Evolutionary conservation across 768 basidiomycete species (phyloP), one percentile per base, ranked within the genome.

Genomic region (Trametes sanguinea): DNA sequence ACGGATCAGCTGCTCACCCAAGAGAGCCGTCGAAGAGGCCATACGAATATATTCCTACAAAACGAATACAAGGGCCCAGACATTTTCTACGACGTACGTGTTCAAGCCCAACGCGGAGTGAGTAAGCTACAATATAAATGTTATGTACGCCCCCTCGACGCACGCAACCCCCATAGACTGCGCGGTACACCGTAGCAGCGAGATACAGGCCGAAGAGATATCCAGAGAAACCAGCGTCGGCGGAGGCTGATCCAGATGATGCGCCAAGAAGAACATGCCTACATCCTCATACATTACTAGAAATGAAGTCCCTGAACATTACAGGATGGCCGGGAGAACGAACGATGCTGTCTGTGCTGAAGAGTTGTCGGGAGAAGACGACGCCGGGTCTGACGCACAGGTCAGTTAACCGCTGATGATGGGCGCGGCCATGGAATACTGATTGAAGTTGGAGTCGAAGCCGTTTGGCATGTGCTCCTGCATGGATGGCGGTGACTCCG

Each of bases 401-500:
- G 35, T 62, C 44, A 22, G 22, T 22, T 22, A 62, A 11, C 61
- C 55, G 48, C 61, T 55, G 37, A 54, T 53, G 32, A 63, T 57
- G 32, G 62, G 56, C 29, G 57, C 62, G 11, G 62, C 51, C 57
- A 59, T 58, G 10, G 47, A 47, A 40, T 54, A 61, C 22, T 54
- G 53, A 48, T 42, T 51, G 52, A 54, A 48, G 44, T 40, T 35
- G 46, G 57, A 39, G 51, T 58, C 53, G 48, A 62, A 59, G 14
- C 57, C 60, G 53, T 58, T 61, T 43, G 52, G 14, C 51, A 54
- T 50, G 9, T 51, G 50, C 16, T 56, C 54, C 27, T 58, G 56
- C 47, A 54, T 56, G 6, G 46, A 51, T 42, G 54, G 58, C 13
- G 66, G 66, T 37, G 63, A 62, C 58, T 67, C 66, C 5, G 66